phyloP scores from a whole-genome alignment of 345 rosid genomes.

The Luvunga scandens region DNA sequence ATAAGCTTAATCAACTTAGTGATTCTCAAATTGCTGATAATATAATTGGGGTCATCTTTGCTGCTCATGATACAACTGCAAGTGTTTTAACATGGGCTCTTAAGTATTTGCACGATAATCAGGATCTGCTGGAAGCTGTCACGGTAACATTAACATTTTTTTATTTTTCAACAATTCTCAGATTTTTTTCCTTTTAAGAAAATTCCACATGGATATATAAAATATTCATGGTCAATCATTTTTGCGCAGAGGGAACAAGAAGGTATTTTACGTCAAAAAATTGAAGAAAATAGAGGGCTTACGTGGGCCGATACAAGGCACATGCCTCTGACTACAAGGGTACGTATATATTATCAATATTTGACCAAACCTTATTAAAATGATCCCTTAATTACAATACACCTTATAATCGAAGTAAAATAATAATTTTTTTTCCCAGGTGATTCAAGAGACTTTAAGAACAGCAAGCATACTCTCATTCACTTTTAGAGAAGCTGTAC shows the following conservation, averaged over 20 bases:
- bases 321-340: conserved; percentile 86
- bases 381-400: background rate
- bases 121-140: conserved; percentile 54
- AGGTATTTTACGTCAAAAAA: conserved; percentile 44
- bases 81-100: conserved; percentile 82
- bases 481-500: conserved; percentile 87
- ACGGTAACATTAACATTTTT: conserved; percentile 35
- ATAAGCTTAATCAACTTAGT: conserved; percentile 42
- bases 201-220: background rate
- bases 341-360: conserved; percentile 18
- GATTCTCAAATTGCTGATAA: conserved; percentile 92
- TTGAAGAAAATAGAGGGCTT: conserved; percentile 50
- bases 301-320: conserved; percentile 88
- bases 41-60: conserved; percentile 86
- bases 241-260: conserved; percentile 67
- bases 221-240: background rate
- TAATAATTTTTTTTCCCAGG: conserved; percentile 32
- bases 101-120: conserved; percentile 78
- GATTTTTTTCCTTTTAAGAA: background rate
- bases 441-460: conserved; percentile 94
- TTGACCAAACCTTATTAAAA: background rate
- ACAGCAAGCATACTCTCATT: conserved; percentile 84
- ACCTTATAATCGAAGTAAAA: background rate
- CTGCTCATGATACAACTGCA: conserved; percentile 97
- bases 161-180: background rate